phyloP scores from a whole-genome alignment of 192 early-diverging fungal species.

The Borealophlyctis nickersoniae region DNA sequence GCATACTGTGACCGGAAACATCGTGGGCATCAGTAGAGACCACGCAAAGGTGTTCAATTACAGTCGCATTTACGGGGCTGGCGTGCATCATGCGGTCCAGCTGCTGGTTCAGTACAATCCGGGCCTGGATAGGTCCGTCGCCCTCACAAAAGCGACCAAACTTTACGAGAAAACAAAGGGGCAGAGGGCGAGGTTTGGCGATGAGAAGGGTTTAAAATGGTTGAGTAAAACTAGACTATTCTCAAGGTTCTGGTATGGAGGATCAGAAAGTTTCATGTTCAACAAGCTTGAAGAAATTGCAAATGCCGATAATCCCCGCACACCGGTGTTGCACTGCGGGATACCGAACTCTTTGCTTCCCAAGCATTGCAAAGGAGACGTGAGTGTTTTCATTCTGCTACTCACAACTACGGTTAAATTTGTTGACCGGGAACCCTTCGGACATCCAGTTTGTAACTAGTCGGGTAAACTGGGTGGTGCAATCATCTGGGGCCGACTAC shows the following conservation, averaged over 20 bases:
- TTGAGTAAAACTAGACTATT: background rate
- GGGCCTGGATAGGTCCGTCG: conserved; percentile 62
- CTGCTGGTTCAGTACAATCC: conserved; percentile 79
- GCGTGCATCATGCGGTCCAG: conserved; percentile 73
- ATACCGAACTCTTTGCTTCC: conserved; percentile 81
- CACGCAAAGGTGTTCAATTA: conserved; percentile 96
- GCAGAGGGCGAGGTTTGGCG: conserved; percentile 31
- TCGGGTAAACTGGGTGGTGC: conserved; percentile 95
- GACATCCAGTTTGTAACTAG: conserved; percentile 73
- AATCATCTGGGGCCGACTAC: conserved; percentile 97
- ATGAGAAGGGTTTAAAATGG: conserved; percentile 17
- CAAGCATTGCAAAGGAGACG: conserved; percentile 33
- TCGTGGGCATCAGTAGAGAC: conserved; percentile 83
- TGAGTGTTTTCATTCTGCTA: conserved; percentile 25
- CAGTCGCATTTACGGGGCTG: conserved; percentile 92
- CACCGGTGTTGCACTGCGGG: conserved; percentile 82
- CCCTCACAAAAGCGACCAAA: conserved; percentile 58
- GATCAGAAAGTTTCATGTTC: conserved; percentile 92
- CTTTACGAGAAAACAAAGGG: conserved; percentile 88
- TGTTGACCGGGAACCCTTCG: too few relatives aligned
- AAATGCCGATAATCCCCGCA: conserved; percentile 63
- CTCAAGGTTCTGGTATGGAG: conserved; percentile 75
- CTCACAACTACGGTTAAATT: too few relatives aligned
- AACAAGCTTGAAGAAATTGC: conserved; percentile 86
- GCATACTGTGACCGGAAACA: conserved; percentile 86